These are phyloP conservation scores for Linderniella brevidens DNA, from an alignment of 257 asterid genomes.

Conservation along the genomic window DNA sequence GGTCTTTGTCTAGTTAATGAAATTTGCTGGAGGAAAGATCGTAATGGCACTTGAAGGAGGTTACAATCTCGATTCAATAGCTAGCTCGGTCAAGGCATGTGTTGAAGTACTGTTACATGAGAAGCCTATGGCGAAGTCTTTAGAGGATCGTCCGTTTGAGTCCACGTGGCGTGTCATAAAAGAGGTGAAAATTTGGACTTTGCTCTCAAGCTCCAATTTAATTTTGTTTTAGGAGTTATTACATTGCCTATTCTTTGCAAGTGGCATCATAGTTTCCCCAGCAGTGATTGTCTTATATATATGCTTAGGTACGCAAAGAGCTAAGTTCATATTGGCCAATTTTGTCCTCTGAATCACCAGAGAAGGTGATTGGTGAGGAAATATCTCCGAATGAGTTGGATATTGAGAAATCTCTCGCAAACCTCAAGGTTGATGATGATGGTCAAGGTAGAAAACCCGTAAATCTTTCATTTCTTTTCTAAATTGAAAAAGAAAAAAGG, in stretches of 20 bases:
- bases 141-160: slow-evolving; percentile 54
- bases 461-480: not conserved
- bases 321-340: slow-evolving; percentile 61
- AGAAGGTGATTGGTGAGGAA: slow-evolving; percentile 19
- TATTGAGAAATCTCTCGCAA: slow-evolving; percentile 28
- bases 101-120: slow-evolving; percentile 48
- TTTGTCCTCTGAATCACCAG: slow-evolving; percentile 37
- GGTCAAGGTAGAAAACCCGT: slow-evolving; percentile 22
- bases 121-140: slow-evolving; percentile 36
- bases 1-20: slow-evolving; percentile 39
- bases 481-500: not conserved
- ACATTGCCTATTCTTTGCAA: not conserved
- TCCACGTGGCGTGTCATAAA: slow-evolving; percentile 81
- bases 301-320: slow-evolving; percentile 41
- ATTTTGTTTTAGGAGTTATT: not conserved
- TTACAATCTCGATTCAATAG: slow-evolving; percentile 62
- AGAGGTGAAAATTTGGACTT: slow-evolving; percentile 22
- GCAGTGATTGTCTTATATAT: slow-evolving; percentile 4
- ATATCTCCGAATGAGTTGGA: slow-evolving; percentile 31
- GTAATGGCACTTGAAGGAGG: slow-evolving; percentile 99
- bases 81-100: slow-evolving; percentile 72
- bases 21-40: slow-evolving; percentile 79
- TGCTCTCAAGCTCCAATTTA: not conserved
- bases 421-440: slow-evolving; percentile 39
- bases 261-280: not conserved